Percentiles rank a stretch among this genome's conserved stretches.
Evolutionary conservation across 2,329 filamentous ascomycete genomes (phyloP).

Genomic region (Mariannaea sp.): DNA sequence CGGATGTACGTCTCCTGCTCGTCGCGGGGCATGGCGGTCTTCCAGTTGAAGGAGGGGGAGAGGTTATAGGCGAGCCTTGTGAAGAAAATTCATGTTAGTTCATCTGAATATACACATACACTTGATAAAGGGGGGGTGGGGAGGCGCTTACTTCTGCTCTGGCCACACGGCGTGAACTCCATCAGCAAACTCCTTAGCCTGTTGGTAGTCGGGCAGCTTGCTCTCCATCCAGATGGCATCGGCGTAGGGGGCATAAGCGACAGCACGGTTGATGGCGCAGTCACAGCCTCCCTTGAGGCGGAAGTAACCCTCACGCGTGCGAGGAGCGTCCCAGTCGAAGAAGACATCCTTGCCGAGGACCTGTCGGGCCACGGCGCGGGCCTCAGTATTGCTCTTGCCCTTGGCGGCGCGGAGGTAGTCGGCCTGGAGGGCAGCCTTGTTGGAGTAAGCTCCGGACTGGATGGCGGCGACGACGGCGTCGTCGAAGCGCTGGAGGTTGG

Average conservation of each 20-base stretch:
- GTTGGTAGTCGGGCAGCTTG: conserved; percentile 88
- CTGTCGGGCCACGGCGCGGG: conserved; percentile 76
- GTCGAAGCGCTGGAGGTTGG: conserved; percentile 84
- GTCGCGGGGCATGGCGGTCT: conserved; percentile 85
- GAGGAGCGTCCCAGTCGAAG: conserved; percentile 95
- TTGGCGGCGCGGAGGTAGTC: conserved; percentile 71
- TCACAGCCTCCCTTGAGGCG: conserved; percentile 88
- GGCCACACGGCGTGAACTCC: conserved; percentile 95
- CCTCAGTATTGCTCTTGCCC: conserved; percentile 86
- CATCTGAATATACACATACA: not conserved
- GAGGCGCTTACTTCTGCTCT: conserved; percentile 80
- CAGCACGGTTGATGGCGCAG: conserved; percentile 86
- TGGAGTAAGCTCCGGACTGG: conserved; percentile 65
- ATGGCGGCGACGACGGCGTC: conserved; percentile 87
- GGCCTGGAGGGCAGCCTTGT: conserved; percentile 70
- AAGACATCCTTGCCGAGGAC: conserved; percentile 80
- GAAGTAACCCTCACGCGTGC: conserved; percentile 95
- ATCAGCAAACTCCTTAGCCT: conserved; percentile 90
- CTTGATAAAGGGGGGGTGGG: too few relatives aligned
- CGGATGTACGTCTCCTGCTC: conserved; percentile 98
- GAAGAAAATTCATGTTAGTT: not conserved
- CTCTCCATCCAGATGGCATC: conserved; percentile 99
- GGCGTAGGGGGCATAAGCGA: conserved; percentile 90
- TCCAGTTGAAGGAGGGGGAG: conserved; percentile 99
- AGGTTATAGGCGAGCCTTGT: conserved; percentile 95